Evolutionary conservation across 306 rosid species (phyloP), one percentile per base, ranked within the genome.

Genomic region (Pyrus communis): DNA sequence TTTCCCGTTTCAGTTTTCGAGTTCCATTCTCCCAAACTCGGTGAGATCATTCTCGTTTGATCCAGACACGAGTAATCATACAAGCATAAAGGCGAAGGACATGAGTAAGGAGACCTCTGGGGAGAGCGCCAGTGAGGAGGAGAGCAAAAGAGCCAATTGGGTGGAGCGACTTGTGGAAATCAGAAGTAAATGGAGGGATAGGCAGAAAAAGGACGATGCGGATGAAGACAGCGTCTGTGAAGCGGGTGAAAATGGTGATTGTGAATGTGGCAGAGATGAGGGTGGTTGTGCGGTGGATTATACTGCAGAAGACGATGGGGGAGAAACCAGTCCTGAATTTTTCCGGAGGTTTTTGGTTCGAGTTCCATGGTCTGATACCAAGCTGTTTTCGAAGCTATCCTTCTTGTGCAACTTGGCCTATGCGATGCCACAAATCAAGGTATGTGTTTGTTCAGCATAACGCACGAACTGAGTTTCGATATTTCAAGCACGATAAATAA

Each of bases 381-480:
- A 92, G 79, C 75, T 78, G 4, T 88, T 89, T 83, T 95, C 97
- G 72, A 84, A 89, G 81, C 82, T 90, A 11, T 92, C 97, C 64
- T 89, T 90, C 76, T 84, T 95, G 14, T 74, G 97, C 84, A 92
- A 95, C 89, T 88, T 90, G 90, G 97, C 98, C 22, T 95, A 92
- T 69, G 93, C 81, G 59, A 90, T 95, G 69, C 93, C 89, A 67
- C 81, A 89, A 64, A 89, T 92, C 75, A 85, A 87, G 96, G 97
- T 93, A 81, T 69, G 78, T 7, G 42, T 40, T 57, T 42, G 13
- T 62, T 6, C 28, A 43, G 45, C 25, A 17, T 5, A 62, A 33
- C 62, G 62, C 31, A 27, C 7, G 7, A 25, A n/a, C 22, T 11
- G 23, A 22, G 30, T 27, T 60, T 22, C 21, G 21, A 51, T 15